phyloP scores from a whole-genome alignment of 108 stramenopile species.

The Bacterosira constricta region DNA sequence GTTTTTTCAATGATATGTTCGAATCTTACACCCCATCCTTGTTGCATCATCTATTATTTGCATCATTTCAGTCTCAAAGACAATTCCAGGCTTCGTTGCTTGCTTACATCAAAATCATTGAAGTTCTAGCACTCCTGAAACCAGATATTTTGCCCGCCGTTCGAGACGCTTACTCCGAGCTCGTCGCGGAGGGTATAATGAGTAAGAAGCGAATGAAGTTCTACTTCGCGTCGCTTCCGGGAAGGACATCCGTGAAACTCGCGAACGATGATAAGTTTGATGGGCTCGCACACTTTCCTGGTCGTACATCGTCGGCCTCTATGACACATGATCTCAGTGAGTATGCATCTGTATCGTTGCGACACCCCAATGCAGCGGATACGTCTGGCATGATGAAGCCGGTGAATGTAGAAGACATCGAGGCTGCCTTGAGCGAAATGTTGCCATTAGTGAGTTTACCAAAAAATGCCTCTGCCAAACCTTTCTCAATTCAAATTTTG shows the following conservation, averaged over 20 bases:
- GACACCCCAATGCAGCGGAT: constrained; percentile 37
- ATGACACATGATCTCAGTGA: constrained; percentile 73
- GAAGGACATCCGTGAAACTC: constrained; percentile 72
- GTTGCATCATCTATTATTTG: too few relatives aligned
- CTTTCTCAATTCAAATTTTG: neutral
- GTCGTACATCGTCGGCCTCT: constrained; percentile 41
- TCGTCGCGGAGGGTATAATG: constrained; percentile 86
- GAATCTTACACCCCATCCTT: neutral
- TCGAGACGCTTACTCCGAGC: constrained; percentile 83
- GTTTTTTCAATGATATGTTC: neutral
- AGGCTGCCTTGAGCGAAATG: constrained; percentile 71
- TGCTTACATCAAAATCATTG: constrained; percentile 85
- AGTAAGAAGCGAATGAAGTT: constrained; percentile 90
- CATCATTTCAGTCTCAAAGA: constrained; percentile 62
- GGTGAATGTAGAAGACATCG: constrained; percentile 80
- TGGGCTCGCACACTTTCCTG: constrained; percentile 4
- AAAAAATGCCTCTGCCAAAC: neutral
- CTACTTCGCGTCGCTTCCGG: constrained; percentile 84
- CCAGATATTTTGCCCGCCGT: constrained; percentile 82
- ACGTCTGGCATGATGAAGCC: constrained; percentile 52
- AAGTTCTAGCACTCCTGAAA: constrained; percentile 80
- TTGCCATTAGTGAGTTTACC: constrained; percentile 54
- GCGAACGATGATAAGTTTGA: constrained; percentile 45
- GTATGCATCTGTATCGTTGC: constrained; percentile 57
- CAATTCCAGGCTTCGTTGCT: constrained; percentile 86